Conservation (phyloP, 2,329 filamentous ascomycete species). For the Hawksworthiomyces lignivorus region DNA sequence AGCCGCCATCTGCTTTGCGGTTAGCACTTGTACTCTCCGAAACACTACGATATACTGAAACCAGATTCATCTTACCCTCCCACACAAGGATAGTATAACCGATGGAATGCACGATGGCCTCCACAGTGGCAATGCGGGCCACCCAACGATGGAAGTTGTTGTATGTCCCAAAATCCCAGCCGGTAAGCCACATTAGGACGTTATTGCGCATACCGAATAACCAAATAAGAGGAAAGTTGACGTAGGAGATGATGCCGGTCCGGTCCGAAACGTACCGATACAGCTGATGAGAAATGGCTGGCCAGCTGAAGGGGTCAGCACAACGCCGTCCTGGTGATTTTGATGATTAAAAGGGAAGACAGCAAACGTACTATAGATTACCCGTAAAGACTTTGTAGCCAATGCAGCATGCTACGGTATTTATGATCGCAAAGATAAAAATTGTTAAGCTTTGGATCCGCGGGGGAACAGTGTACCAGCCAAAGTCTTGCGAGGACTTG, state of each 20-base stretch:
- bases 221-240: slow-evolving; percentile 16
- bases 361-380: slow-evolving; percentile 15
- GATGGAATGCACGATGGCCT: slow-evolving; percentile 56
- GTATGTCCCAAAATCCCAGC: slow-evolving; percentile 60
- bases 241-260: slow-evolving; percentile 14
- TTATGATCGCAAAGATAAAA: slow-evolving; percentile 9
- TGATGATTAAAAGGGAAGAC: not conserved
- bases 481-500: slow-evolving; percentile 33
- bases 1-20: slow-evolving; percentile 3
- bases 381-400: slow-evolving; percentile 15
- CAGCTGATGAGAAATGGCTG: slow-evolving; percentile 6
- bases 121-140: slow-evolving; percentile 52
- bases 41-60: too few relatives aligned
- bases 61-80: slow-evolving; percentile 5
- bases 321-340: not conserved
- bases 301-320: slow-evolving; percentile 6
- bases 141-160: slow-evolving; percentile 62
- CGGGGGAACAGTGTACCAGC: slow-evolving; percentile 23
- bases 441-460: slow-evolving; percentile 15
- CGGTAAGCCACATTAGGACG: slow-evolving; percentile 56
- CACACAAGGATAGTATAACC: slow-evolving; percentile 43
- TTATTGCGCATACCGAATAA: slow-evolving; percentile 62
- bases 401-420: slow-evolving; percentile 7
- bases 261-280: slow-evolving; percentile 16
- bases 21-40: too few relatives aligned